Base-by-base conservation (phyloP, 441 rosid species). In the Geranium incanum region DNA sequence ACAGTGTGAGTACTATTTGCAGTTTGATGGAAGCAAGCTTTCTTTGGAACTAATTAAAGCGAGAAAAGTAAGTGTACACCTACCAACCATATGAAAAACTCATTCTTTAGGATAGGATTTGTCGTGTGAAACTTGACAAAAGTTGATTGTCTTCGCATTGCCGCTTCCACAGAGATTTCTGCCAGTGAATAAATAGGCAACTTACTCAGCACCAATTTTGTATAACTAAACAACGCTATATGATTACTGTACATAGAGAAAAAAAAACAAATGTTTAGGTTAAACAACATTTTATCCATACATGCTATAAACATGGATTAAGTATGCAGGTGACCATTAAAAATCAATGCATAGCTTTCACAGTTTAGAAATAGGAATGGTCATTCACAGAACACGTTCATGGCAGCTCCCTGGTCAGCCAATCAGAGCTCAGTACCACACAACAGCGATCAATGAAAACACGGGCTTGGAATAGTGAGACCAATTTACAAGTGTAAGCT, bases 81-180 rank as follows among this genome's bases (percentile, higher is more conserved):
- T 87, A 90, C 98, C 92, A 90, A 85, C 98, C 97, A 89, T 71
- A 89, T 80, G 78, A 90, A 75, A 75, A 86, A 79, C 36, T 83
- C 81, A 67, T 81, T 87, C 81, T 66, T 87, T 68, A 75, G 77
- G 71, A 85, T 79, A 75, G 92, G 89, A 77, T 79, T 85, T 37
- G 94, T 73, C 23, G 84, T 64, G 73, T 85, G 92, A 75, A 83
- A 76, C 85, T 86, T 82, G 66, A 87, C 88, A 80, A 90, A 93
- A 12, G 88, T 87, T 68, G 92, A 78, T 80, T 93, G 94, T 83
- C 95, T 90, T 75, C 82, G 79, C 39, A 89, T 68, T 66, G 85
- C 81, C 74, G 79, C 62, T 74, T 82, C 84, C 66, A 85, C 80
- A 16, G 86, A 71, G 68, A 77, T 79, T 67, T 87, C 98, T 90